Percentiles rank a stretch among this genome's conserved stretches.
Conservation (phyloP, 495 filamentous ascomycete genomes). For the Penicillium longicatenatum region DNA sequence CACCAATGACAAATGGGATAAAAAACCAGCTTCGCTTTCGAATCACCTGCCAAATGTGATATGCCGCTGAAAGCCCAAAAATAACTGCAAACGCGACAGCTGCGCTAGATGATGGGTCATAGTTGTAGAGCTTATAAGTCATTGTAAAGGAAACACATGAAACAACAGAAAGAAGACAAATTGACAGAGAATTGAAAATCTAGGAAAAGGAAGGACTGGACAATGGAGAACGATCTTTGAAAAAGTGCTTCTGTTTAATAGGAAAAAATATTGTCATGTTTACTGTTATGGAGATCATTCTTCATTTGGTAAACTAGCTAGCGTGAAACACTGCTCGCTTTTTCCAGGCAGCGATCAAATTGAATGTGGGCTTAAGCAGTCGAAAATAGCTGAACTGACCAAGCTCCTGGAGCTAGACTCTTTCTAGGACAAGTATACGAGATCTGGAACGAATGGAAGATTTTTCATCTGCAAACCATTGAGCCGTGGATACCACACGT, state of each 20-base stretch:
- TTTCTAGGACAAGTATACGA: not conserved
- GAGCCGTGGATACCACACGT: not conserved
- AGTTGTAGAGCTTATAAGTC: conserved; percentile 20
- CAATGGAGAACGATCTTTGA: no score
- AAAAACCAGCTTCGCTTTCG: conserved; percentile 46
- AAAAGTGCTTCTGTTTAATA: not conserved
- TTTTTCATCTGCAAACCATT: not conserved
- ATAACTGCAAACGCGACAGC: conserved; percentile 13
- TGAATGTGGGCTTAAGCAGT: not conserved
- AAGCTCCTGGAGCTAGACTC: not conserved
- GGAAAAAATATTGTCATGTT: not conserved
- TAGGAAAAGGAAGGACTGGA: not conserved
- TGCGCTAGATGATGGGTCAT: conserved; percentile 15
- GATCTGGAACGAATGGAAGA: not conserved
- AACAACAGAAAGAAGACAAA: not conserved
- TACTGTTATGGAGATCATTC: not conserved
- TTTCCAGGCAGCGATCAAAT: not conserved
- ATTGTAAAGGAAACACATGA: not conserved
- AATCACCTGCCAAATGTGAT: conserved; percentile 39
- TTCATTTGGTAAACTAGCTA: not conserved
- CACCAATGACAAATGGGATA: conserved; percentile 52
- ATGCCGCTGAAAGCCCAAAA: conserved; percentile 25
- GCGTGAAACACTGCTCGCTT: not conserved
- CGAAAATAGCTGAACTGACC: not conserved
- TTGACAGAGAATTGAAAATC: not conserved